Evolutionary conservation across 2,329 filamentous ascomycete genomes (phyloP).

Genomic region (Aspergillus ruber): DNA sequence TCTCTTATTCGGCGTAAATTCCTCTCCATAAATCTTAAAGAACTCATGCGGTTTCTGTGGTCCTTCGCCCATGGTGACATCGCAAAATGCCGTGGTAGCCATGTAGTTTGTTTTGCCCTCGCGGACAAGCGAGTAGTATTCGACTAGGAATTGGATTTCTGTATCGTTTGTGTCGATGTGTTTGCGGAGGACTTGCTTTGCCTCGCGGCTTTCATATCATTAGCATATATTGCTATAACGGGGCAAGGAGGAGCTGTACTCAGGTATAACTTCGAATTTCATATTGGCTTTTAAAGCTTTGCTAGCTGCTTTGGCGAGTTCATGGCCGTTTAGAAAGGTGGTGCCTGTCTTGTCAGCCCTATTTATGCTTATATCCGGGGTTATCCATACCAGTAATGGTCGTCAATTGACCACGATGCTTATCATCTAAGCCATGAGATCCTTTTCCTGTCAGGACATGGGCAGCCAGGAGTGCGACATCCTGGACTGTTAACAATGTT

Average conservation of each 20-base stretch:
- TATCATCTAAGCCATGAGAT: constrained; percentile 45
- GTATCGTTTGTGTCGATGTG: constrained; percentile 33
- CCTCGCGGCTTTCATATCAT: too few species aligned
- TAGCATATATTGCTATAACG: too few species aligned
- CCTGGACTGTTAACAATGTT: constrained; percentile 21
- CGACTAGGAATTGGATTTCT: constrained; percentile 35
- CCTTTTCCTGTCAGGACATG: constrained; percentile 46
- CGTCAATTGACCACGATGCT: constrained; percentile 49
- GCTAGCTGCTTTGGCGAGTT: constrained; percentile 43
- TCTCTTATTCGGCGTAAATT: constrained; percentile 22
- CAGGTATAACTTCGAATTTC: constrained; percentile 43
- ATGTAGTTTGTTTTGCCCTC: constrained; percentile 52
- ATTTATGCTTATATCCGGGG: neutral
- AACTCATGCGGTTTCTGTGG: constrained; percentile 45
- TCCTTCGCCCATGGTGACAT: constrained; percentile 40
- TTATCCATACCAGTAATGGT: constrained; percentile 38
- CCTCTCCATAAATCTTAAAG: constrained; percentile 37
- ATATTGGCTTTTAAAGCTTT: constrained; percentile 39
- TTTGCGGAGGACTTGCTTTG: constrained; percentile 30
- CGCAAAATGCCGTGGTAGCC: constrained; percentile 45
- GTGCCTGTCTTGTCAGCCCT: constrained; percentile 36
- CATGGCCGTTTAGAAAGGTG: constrained; percentile 41
- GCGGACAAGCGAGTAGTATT: constrained; percentile 49
- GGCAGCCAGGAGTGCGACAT: constrained; percentile 44
- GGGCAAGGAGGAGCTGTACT: constrained; percentile 27